Evolutionary conservation across 495 filamentous ascomycete species (phyloP).

Genomic region (Podospora didyma): DNA sequence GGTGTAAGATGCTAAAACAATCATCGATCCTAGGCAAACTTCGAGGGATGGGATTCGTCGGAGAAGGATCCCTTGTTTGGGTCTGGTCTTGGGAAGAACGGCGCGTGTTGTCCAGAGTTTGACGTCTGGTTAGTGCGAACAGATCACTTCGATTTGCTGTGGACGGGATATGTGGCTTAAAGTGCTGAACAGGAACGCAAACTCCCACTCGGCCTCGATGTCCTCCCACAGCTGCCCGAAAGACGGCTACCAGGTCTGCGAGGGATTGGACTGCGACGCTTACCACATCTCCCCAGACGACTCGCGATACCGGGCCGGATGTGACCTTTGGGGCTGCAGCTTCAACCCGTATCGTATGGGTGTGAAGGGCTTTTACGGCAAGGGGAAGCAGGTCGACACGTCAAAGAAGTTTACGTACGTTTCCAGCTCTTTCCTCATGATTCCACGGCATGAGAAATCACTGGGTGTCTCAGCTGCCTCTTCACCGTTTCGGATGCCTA

Average conservation of each 20-base stretch:
- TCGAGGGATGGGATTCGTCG: slow-evolving; percentile 52
- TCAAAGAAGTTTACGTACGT: slow-evolving; percentile 52
- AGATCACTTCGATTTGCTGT: slow-evolving; percentile 45
- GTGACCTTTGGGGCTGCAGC: slow-evolving; percentile 63
- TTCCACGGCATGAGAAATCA: no score
- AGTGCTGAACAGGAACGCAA: slow-evolving; percentile 36
- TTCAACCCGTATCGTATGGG: slow-evolving; percentile 70
- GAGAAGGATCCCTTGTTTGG: slow-evolving; percentile 1
- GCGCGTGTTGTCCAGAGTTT: slow-evolving; percentile 67
- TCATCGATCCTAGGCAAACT: slow-evolving; percentile 39
- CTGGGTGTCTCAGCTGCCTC: no score
- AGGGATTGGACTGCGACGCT: slow-evolving; percentile 31
- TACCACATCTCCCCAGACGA: slow-evolving; percentile 29
- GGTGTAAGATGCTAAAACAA: background rate
- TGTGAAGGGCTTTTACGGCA: slow-evolving; percentile 57
- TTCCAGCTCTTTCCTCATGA: background rate
- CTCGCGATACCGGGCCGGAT: slow-evolving; percentile 46
- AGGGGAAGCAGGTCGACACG: slow-evolving; percentile 57
- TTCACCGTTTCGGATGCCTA: no score
- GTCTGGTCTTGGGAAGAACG: slow-evolving; percentile 10
- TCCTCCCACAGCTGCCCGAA: slow-evolving; percentile 5
- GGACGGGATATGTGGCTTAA: slow-evolving; percentile 46
- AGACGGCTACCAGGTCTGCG: slow-evolving; percentile 33
- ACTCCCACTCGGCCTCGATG: slow-evolving; percentile 16
- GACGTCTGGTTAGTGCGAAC: slow-evolving; percentile 61